Conservation (phyloP, 495 filamentous ascomycete genomes). For the Hypoxylon intermedium region DNA sequence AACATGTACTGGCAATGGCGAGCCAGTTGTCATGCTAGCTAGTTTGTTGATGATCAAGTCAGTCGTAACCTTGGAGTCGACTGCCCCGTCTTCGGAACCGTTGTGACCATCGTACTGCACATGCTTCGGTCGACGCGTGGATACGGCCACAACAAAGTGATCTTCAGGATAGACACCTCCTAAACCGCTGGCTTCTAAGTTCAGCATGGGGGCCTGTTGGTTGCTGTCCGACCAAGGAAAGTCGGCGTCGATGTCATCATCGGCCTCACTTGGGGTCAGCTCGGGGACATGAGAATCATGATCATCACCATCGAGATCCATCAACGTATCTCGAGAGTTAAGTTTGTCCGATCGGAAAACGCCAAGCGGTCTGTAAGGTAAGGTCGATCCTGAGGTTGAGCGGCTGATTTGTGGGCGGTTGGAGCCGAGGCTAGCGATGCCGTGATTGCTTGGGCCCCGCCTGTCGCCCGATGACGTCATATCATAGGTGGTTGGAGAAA, state of each 20-base stretch:
- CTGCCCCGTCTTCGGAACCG: conserved; percentile 29
- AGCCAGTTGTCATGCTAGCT: conserved; percentile 47
- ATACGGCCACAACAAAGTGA: conserved; percentile 67
- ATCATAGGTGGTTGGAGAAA: conserved; percentile 47
- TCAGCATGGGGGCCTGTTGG: conserved; percentile 29
- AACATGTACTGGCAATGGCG: conserved; percentile 31
- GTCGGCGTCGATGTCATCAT: conserved; percentile 43
- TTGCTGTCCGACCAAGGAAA: conserved; percentile 48
- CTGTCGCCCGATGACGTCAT: conserved; percentile 48
- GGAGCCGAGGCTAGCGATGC: conserved; percentile 28
- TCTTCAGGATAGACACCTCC: conserved; percentile 71
- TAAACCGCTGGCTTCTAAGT: conserved; percentile 68
- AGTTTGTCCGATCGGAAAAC: conserved; percentile 16
- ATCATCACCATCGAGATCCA: conserved; percentile 33
- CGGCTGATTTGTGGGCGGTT: conserved; percentile 39
- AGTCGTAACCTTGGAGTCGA: conserved; percentile 37
- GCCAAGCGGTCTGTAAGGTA: conserved; percentile 53
- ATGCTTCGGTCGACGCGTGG: conserved; percentile 52
- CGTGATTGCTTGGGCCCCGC: conserved; percentile 21
- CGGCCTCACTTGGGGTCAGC: conserved; percentile 38
- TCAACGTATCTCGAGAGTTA: conserved; percentile 14
- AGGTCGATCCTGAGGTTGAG: conserved; percentile 52
- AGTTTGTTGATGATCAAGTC: conserved; percentile 48
- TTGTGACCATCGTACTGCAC: conserved; percentile 1
- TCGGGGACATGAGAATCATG: conserved; percentile 32